Conservation (phyloP, 768 basidiomycete genomes). For the Dentipellis fragilis region DNA sequence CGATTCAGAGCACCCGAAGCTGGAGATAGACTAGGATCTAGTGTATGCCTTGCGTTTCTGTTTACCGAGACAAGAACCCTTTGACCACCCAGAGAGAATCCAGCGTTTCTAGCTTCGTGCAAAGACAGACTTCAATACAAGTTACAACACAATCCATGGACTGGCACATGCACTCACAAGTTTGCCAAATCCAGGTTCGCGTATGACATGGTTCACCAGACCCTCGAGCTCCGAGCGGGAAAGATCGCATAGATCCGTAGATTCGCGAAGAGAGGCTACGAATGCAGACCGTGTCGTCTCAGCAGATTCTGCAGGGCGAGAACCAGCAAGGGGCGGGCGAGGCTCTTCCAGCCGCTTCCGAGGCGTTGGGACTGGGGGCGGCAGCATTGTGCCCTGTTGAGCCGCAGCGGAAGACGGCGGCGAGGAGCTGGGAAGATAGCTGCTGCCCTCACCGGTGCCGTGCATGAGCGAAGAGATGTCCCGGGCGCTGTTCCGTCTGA, state of each 20-base stretch:
- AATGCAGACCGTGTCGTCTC: constrained; percentile 15
- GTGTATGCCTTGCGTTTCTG: too few species aligned
- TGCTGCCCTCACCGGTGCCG: neutral
- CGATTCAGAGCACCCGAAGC: too few species aligned
- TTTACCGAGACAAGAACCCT: constrained; percentile 5
- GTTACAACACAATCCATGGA: neutral
- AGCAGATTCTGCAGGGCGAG: constrained; percentile 5
- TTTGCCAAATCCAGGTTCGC: constrained; percentile 67
- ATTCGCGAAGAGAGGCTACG: constrained; percentile 32
- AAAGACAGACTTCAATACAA: neutral
- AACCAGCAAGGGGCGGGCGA: constrained; percentile 2
- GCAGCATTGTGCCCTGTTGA: neutral
- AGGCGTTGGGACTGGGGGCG: neutral
- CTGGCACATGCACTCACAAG: constrained; percentile 37
- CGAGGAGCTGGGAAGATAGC: constrained; percentile 7
- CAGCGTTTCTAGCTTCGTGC: constrained; percentile 34
- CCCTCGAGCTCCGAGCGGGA: constrained; percentile 41
- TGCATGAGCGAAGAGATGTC: neutral
- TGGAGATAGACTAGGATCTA: too few species aligned
- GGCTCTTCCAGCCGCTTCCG: too few species aligned
- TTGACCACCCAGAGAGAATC: constrained; percentile 37
- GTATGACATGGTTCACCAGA: constrained; percentile 49
- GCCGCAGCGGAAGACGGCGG: neutral
- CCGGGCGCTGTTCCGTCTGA: neutral
- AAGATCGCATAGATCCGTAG: constrained; percentile 42